Conservation (phyloP, 2,329 filamentous ascomycete species). For the Aspergillus fischeri region DNA sequence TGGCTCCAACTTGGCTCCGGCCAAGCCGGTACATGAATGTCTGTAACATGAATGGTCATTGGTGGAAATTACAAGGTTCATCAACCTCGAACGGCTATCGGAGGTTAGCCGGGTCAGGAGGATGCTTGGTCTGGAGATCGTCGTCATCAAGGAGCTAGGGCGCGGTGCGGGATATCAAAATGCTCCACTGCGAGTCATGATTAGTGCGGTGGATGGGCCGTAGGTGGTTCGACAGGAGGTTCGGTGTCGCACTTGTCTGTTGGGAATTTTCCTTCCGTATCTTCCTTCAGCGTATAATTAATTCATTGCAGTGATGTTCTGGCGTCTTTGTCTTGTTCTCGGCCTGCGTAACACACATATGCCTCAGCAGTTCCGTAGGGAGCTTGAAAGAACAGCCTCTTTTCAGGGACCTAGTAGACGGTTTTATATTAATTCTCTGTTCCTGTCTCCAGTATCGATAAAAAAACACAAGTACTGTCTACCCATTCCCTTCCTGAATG, state of each 20-base stretch:
- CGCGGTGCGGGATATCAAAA: background rate
- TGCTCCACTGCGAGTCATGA: background rate
- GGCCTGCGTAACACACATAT: background rate
- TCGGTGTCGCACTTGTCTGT: background rate
- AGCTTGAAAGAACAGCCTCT: too few species aligned
- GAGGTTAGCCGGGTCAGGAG: background rate
- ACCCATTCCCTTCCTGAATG: too few species aligned
- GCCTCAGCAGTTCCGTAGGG: too few species aligned
- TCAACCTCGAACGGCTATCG: background rate
- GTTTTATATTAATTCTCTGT: background rate
- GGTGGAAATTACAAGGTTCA: background rate
- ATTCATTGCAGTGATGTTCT: too few species aligned
- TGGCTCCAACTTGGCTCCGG: background rate
- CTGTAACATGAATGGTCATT: background rate
- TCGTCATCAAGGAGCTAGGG: background rate
- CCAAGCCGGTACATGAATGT: background rate
- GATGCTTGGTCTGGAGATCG: background rate
- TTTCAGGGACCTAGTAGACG: background rate
- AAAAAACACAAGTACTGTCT: too few species aligned
- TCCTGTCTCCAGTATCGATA: too few species aligned
- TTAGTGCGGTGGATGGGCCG: background rate
- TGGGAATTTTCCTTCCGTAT: too few species aligned
- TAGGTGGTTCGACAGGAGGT: background rate
- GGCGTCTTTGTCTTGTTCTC: background rate
- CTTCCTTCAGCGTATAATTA: too few species aligned